A percentile compares a stretch with the other conserved stretches of the same genome.
phyloP scores from a whole-genome alignment of 257 asterid species.

The Solanum chilense region DNA sequence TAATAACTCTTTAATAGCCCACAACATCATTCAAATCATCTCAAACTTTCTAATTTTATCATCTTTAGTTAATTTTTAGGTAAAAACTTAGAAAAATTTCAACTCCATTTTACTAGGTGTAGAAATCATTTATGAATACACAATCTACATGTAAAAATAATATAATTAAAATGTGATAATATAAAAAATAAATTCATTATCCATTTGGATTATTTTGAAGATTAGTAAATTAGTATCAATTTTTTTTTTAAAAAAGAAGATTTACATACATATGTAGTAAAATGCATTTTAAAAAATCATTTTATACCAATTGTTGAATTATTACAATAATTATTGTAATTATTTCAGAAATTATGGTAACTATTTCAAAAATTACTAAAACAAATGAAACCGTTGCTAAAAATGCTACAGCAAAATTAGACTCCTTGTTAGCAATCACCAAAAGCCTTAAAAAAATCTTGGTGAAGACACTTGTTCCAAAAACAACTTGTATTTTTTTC shows the following conservation, averaged over 20 bases:
- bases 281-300: too few species aligned
- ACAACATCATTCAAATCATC: neutral
- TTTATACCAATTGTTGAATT: too few species aligned
- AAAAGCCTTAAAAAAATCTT: neutral
- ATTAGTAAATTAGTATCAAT: neutral
- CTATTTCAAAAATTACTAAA: too few species aligned
- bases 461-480: neutral
- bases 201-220: neutral
- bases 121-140: neutral
- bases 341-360: too few species aligned
- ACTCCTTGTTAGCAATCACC: neutral
- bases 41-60: neutral
- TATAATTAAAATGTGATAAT: neutral
- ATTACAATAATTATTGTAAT: too few species aligned
- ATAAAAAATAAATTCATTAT: too few species aligned
- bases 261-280: too few species aligned
- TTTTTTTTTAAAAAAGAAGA: neutral
- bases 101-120: neutral
- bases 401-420: neutral
- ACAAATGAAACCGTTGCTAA: neutral
- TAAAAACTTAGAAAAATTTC: neutral
- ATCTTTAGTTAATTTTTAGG: neutral
- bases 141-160: neutral
- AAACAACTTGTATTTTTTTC: neutral
- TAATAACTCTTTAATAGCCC: neutral